Evolutionary conservation across 2,329 filamentous ascomycete species (phyloP).

Genomic region (Metarhizium humberi): DNA sequence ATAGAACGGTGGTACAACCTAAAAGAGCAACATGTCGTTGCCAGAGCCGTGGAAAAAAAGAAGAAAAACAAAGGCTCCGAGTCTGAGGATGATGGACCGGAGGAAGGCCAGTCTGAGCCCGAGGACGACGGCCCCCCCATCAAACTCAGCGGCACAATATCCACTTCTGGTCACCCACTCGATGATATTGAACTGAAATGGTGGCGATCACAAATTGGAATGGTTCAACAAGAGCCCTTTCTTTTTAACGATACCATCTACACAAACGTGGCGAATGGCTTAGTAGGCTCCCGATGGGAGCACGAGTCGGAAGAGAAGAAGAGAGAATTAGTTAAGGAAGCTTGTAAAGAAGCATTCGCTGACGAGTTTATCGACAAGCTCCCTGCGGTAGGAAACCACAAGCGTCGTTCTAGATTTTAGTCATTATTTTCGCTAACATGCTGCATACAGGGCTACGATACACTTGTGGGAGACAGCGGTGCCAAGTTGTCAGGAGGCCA

Average conservation of each 20-base stretch:
- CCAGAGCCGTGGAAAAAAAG: constrained; percentile 38
- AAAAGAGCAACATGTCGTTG: constrained; percentile 41
- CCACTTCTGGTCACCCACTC: constrained; percentile 43
- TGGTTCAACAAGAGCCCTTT: constrained; percentile 61
- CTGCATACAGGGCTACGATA: constrained; percentile 52
- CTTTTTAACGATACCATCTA: constrained; percentile 58
- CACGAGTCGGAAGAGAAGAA: constrained; percentile 45
- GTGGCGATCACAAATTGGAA: constrained; percentile 53
- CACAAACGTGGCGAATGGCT: constrained; percentile 52
- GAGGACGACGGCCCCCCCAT: constrained; percentile 33
- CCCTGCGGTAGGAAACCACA: constrained; percentile 34
- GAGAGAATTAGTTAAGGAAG: constrained; percentile 49
- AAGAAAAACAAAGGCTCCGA: constrained; percentile 31
- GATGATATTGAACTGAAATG: constrained; percentile 52
- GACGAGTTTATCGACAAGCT: constrained; percentile 59
- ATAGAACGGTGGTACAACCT: constrained; percentile 65
- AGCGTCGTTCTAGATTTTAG: neutral
- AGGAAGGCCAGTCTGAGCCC: constrained; percentile 19
- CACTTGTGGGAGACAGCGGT: constrained; percentile 66
- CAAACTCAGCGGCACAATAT: constrained; percentile 36
- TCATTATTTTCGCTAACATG: neutral
- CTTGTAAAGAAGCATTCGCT: constrained; percentile 59
- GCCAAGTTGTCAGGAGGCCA: constrained; percentile 78
- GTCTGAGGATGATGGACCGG: constrained; percentile 17
- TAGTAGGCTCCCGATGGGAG: constrained; percentile 44